phyloP scores from a whole-genome alignment of 2,329 filamentous ascomycete genomes.

The Cladophialophora chaetospira region DNA sequence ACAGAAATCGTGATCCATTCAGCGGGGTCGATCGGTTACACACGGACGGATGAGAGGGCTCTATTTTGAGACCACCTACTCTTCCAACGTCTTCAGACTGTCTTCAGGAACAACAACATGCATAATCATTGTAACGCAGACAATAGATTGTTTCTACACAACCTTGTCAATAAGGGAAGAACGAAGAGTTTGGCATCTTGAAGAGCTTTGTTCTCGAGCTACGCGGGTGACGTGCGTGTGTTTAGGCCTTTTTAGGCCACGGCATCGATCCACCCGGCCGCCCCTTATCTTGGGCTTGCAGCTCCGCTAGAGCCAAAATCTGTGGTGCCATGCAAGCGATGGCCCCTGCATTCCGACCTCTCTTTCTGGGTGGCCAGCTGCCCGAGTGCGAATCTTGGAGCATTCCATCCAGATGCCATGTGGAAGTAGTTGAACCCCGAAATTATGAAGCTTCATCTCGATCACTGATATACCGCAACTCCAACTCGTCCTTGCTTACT shows the following conservation, averaged over 20 bases:
- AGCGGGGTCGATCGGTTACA: conserved; percentile 5
- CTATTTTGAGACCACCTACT: neutral
- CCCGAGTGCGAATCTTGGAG: no score
- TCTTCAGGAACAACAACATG: no score
- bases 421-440: neutral
- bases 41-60: neutral
- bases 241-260: conserved; percentile 5
- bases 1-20: neutral
- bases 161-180: neutral
- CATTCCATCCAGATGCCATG: no score
- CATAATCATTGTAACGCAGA: no score
- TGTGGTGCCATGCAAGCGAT: no score
- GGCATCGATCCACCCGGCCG: neutral
- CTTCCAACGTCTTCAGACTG: neutral
- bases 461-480: neutral
- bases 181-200: no score
- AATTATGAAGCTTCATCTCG: neutral
- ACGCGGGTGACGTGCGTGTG: conserved; percentile 2
- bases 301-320: no score
- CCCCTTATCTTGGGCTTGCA: no score
- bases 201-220: neutral
- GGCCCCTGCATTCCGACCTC: neutral
- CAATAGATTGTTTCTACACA: neutral
- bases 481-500: conserved; percentile 11
- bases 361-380: no score